A percentile compares a stretch with the other conserved stretches of the same genome.
phyloP scores from a whole-genome alignment of 225 moss, liverwort and hornwort species.

The Pseudoscleropodium purum region DNA sequence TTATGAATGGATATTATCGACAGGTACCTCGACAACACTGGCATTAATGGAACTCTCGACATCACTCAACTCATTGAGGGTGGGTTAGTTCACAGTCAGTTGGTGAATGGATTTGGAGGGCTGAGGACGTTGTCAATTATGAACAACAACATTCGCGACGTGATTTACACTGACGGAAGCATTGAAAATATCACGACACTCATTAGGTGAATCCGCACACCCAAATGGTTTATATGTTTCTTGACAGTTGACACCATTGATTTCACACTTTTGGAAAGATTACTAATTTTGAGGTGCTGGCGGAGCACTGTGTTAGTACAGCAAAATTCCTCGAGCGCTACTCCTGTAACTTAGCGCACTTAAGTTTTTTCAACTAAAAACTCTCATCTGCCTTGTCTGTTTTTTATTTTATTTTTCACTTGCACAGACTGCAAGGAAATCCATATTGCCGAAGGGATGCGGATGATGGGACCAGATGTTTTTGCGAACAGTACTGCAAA shows the following conservation, averaged over 20 bases:
- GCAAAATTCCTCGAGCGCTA: not conserved
- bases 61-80: not conserved
- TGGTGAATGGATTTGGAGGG: not conserved
- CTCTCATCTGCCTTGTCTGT: not conserved
- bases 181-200: not conserved
- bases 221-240: not conserved
- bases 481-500: not conserved
- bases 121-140: not conserved
- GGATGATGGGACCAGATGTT: too few relatives aligned
- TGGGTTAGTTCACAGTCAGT: not conserved
- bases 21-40: constrained; percentile 3
- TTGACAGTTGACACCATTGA: not conserved
- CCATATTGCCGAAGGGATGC: not conserved
- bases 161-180: not conserved
- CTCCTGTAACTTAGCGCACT: not conserved
- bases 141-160: not conserved
- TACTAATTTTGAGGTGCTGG: not conserved
- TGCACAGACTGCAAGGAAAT: constrained; percentile 1
- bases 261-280: not conserved
- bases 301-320: not conserved
- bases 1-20: not conserved
- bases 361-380: not conserved
- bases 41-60: not conserved
- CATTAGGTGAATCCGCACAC: not conserved
- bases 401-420: not conserved